A percentile compares a stretch with the other conserved stretches of the same genome.
Evolutionary conservation across 495 filamentous ascomycete species (phyloP).

Genomic region (Penicillium subrubescens): DNA sequence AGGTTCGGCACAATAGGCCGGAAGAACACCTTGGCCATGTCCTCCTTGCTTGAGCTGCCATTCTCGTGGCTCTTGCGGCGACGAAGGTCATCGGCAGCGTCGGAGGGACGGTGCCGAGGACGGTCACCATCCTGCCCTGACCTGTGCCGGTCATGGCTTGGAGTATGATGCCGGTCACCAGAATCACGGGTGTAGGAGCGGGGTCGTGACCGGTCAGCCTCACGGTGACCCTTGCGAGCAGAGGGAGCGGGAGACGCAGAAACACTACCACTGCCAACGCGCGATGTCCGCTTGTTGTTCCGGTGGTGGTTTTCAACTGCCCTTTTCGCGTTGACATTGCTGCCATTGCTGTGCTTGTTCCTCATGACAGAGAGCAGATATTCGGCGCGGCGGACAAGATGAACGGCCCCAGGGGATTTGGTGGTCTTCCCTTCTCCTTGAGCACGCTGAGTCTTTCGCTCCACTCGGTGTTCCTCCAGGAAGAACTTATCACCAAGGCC

Average conservation of each 20-base stretch:
- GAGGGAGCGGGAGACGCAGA: slow-evolving; percentile 59
- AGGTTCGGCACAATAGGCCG: slow-evolving; percentile 62
- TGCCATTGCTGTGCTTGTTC: slow-evolving; percentile 70
- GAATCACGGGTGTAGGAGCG: slow-evolving; percentile 53
- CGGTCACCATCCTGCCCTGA: slow-evolving; percentile 39
- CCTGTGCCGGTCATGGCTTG: slow-evolving; percentile 41
- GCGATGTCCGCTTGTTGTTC: slow-evolving; percentile 70
- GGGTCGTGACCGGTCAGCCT: slow-evolving; percentile 52
- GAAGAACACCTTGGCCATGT: slow-evolving; percentile 59
- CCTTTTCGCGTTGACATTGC: slow-evolving; percentile 66
- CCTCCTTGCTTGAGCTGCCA: slow-evolving; percentile 47
- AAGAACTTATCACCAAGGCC: slow-evolving; percentile 91
- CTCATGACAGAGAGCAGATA: slow-evolving; percentile 90
- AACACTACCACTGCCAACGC: slow-evolving; percentile 44
- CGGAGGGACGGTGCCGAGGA: slow-evolving; percentile 40
- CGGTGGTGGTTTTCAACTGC: slow-evolving; percentile 88
- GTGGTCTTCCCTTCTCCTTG: slow-evolving; percentile 73
- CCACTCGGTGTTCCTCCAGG: slow-evolving; percentile 96
- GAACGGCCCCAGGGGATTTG: slow-evolving; percentile 93
- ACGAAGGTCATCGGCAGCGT: slow-evolving; percentile 44
- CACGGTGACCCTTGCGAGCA: slow-evolving; percentile 50
- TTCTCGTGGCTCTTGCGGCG: slow-evolving; percentile 47
- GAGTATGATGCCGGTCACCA: slow-evolving; percentile 48
- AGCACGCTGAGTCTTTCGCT: slow-evolving; percentile 87
- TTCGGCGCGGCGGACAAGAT: slow-evolving; percentile 91